Base-by-base conservation (phyloP, 805 yeast species). In the Candida loeiensis region DNA sequence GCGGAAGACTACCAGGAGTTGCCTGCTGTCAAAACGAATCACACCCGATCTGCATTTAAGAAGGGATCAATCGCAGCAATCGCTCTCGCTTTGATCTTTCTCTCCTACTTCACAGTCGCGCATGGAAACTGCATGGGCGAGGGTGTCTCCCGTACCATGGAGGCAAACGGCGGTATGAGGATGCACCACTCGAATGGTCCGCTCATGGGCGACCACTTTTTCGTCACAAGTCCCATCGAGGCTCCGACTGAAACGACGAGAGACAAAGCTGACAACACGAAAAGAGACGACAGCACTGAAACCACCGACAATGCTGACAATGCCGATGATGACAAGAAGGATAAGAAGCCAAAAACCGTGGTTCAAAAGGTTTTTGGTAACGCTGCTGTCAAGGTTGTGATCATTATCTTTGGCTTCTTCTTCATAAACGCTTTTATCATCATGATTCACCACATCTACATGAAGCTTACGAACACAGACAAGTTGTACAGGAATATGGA, bases 391-490 rank as follows among this genome's bases (percentile, higher is more conserved):
- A 49, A 66, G 17, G 54, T 67, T 12, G 54, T 56, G 28, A 53
- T 69, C 35, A 72, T 59, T 2, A 51, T 68, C 14, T 59, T 55
- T 12, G 72, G 58, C 2, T 52, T 69, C 34, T 50, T 66, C 3
- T 29, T 66, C 7, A 40, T 69, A 18, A 68, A 69, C 45, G 54
- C 62, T 48, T 22, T 64, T 17, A 71, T 60, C 19, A 66, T 69
- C 38, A 46, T 58, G 21, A 51, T 66, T 26, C 73, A 68, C 41
- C 74, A 69, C 42, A 40, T 68, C 17, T 64, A 54, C 43, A 55
- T 56, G 47, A 56, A 56, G 39, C 44, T 57, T 5, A 47, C 63
- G 17, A 51, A 51, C 27, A 49, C 61, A 3, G 55, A 56, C 22
- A 61, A 54, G 41, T 48, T 58, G 32, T 68, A 68, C 45, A 50